Evolutionary conservation across 495 filamentous ascomycete genomes (phyloP), one percentile per base, ranked within the genome.

Genomic region (Rusavskia elegans): DNA sequence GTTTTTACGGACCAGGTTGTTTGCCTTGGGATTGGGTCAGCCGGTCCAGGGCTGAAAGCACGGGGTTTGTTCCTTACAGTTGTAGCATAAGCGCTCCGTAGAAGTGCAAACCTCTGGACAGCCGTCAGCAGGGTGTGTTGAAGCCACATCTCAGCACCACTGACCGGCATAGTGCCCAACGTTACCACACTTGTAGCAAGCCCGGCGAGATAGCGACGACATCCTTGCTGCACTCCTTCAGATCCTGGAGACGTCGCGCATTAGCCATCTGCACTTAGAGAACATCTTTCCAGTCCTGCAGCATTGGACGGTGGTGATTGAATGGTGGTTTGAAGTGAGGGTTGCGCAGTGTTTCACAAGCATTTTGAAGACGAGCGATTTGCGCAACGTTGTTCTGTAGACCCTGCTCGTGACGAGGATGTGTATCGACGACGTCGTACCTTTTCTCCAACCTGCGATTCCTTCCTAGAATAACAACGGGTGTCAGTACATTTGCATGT

Each of bases 161-260:
- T 68, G 68, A 83, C 79, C 79, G 60, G 92, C 92, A 66, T 93
- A 96, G 74, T 99, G 92, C 68, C 92, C 92, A 66, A 99, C 89
- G 64, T 95, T 95, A 71, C 93, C 93, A 76, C 93, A 99, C 75
- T 99, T 99, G 79, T 96, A 99, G 81, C 93, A 99, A 56, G 90
- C 93, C 69, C 93, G 86, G 68, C 92, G 87, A 66, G 89, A 90
- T 64, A 96, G 78, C 60, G 93, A 94, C 73, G 89, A 90, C 82
- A 62, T 62, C 25, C 48, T 58, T 42, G 46, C 21, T 25, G 23
- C 23, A 11, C 32, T 11, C 23, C 23, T 1, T 46, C 21, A 25
- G 16, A 16, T 14, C 16, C 44, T 29, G 44, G 3, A 11, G 7
- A 2, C 29, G 14, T 23, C 23, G 19, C 21, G 44, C 21, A 14